Base-by-base conservation (phyloP, 177 flowering plant species). In the Vitis hybrid region DNA sequence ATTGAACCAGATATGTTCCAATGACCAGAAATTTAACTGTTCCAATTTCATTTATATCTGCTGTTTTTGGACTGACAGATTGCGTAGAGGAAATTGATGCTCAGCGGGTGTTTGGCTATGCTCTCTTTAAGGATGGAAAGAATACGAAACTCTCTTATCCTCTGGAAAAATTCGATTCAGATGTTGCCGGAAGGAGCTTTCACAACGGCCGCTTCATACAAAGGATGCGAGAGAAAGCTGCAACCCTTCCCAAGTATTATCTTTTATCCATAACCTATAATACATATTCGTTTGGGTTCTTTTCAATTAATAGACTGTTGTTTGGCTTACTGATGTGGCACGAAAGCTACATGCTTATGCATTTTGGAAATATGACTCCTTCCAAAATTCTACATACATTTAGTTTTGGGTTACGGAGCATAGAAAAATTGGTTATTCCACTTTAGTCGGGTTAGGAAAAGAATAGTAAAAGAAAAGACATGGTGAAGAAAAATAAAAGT, bases 131-230 rank as follows among this genome's bases (percentile, higher is more conserved):
- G 72, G 82, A 83, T 71, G 86, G 82, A 51, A 78, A 77, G 51
- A 52, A 72, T 49, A 77, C 84, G 55, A 67, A 67, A 29, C 76
- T 83, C 48, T 70, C 84, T 31, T 83, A 83, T 62, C 86, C 86
- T 19, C 68, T 83, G 73, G 84, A 83, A 58, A 81, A 81, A 49
- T 83, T 83, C 39, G 74, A 77, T 64, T 74, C 86, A 19, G 82
- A 83, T 73, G 78, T 83, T 8, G 72, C 86, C 15, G 86, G 86
- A 7, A 80, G 86, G 72, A 80, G 86, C 62, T 83, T 83, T 60
- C 86, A 83, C 72, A 83, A 83, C 70, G 86, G 86, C 1, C 84
- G 86, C 15, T 83, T 83, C 66, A 81, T 83, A 20, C 86, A 83
- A 67, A 76, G 84, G 73, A 76, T 83, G 86, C 69, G 86, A 51